Conservation (phyloP, 2,329 filamentous ascomycete species). For the Didymella pinodella region DNA sequence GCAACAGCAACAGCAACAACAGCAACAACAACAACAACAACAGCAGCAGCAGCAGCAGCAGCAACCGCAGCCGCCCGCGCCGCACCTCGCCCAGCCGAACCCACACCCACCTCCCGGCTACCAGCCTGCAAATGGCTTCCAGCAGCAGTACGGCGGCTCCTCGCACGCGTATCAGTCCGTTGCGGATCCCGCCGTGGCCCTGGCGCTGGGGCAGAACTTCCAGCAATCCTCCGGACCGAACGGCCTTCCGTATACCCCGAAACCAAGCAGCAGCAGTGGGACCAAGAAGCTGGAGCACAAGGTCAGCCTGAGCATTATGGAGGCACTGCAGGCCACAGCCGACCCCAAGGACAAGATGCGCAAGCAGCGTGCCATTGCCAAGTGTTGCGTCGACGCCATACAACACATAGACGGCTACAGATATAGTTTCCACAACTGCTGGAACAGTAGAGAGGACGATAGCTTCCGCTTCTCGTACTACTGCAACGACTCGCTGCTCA, state of each 20-base stretch:
- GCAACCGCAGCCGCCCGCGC: neutral
- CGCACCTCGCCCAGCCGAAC: conserved; percentile 23
- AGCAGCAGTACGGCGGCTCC: conserved; percentile 3
- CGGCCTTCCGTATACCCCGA: neutral
- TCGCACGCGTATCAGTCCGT: conserved; percentile 34
- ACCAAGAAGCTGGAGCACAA: conserved; percentile 33
- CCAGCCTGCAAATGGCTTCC: conserved; percentile 35
- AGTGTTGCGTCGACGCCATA: conserved; percentile 55
- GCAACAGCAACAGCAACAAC: conserved; percentile 8
- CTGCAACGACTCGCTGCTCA: conserved; percentile 60
- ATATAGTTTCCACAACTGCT: conserved; percentile 61
- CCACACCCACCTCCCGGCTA: conserved; percentile 39
- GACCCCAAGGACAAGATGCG: conserved; percentile 54
- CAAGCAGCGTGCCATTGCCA: conserved; percentile 57
- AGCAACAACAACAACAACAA: conserved; percentile 1
- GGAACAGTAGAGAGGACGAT: conserved; percentile 57
- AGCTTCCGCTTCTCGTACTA: conserved; percentile 58
- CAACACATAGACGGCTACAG: conserved; percentile 57
- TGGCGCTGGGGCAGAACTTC: conserved; percentile 34
- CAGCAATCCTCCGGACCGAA: conserved; percentile 7
- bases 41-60: conserved; percentile 4
- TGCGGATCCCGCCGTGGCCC: conserved; percentile 36
- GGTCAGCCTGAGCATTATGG: conserved; percentile 46
- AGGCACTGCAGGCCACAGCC: conserved; percentile 45
- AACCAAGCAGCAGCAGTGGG: neutral